Evolutionary conservation across 78 protist species (phyloP).

Genomic region (Isochrysis galbana): DNA sequence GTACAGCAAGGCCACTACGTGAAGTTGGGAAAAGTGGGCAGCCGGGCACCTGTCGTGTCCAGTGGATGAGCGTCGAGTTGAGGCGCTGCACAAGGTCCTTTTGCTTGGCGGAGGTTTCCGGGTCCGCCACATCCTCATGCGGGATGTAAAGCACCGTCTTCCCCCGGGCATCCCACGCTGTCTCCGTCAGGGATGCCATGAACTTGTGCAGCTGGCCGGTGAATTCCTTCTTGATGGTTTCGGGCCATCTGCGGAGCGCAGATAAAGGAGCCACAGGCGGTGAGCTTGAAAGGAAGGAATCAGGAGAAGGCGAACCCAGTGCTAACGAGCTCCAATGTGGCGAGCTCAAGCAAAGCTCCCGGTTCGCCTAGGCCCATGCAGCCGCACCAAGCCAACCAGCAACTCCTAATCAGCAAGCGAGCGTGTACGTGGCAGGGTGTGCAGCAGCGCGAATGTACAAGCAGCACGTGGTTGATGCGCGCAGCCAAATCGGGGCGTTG

Average conservation of each 20-base stretch:
- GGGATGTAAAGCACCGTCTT: slow-evolving; percentile 86
- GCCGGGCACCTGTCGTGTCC: slow-evolving; percentile 89
- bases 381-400: not conserved
- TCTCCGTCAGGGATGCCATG: slow-evolving; percentile 82
- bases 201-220: slow-evolving; percentile 68
- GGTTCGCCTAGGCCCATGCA: not conserved
- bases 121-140: not conserved
- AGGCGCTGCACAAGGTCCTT: slow-evolving; percentile 77
- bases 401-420: not conserved
- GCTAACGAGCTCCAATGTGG: not conserved
- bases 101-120: slow-evolving; percentile 27
- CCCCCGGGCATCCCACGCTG: slow-evolving; percentile 47
- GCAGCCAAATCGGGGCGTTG: not conserved
- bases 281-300: not conserved
- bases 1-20: no score
- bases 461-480: not conserved
- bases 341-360: not conserved
- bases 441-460: not conserved
- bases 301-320: not conserved
- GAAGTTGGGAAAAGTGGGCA: no score
- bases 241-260: slow-evolving; percentile 58
- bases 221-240: slow-evolving; percentile 67
- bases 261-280: not conserved
- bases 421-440: not conserved
- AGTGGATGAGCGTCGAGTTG: slow-evolving; percentile 78